phyloP scores from a whole-genome alignment of 257 asterid genomes.

The Rauvolfia tetraphylla region DNA sequence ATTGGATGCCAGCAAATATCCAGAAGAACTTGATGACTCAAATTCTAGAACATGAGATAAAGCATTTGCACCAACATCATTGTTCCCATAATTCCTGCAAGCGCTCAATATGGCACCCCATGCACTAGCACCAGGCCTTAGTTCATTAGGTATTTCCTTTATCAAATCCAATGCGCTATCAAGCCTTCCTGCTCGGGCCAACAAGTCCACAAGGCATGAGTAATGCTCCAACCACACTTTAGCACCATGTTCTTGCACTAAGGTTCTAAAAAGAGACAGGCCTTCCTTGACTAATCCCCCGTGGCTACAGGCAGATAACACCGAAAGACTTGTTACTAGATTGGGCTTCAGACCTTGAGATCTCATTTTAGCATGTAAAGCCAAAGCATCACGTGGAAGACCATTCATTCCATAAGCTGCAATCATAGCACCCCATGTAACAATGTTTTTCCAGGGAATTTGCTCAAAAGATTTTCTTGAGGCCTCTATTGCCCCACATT shows the following conservation, averaged over 20 bases:
- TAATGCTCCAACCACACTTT: constrained; percentile 62
- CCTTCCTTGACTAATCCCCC: constrained; percentile 90
- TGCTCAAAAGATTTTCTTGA: constrained; percentile 61
- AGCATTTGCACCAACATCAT: constrained; percentile 36
- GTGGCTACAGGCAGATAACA: constrained; percentile 83
- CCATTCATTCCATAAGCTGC: constrained; percentile 83
- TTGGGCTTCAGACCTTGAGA: constrained; percentile 58
- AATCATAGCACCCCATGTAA: constrained; percentile 83
- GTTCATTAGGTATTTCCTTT: constrained; percentile 33
- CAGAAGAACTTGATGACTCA: constrained; percentile 73
- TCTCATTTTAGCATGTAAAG: constrained; percentile 64
- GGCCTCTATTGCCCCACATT: constrained; percentile 68
- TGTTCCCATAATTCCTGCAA: constrained; percentile 50
- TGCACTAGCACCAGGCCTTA: constrained; percentile 60
- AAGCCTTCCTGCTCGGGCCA: constrained; percentile 83
- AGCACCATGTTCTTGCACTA: constrained; percentile 32
- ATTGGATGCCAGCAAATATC: constrained; percentile 75
- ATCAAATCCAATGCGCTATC: constrained; percentile 59
- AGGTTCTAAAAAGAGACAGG: constrained; percentile 46
- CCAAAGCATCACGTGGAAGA: constrained; percentile 60
- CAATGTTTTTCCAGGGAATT: constrained; percentile 47
- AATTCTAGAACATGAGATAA: constrained; percentile 54
- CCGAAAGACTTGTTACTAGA: constrained; percentile 56
- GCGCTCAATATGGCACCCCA: constrained; percentile 92
- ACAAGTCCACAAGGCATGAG: constrained; percentile 83